Evolutionary conservation across 257 asterid species (phyloP), one percentile per base, ranked within the genome.

Genomic region (Echium plantagineum): DNA sequence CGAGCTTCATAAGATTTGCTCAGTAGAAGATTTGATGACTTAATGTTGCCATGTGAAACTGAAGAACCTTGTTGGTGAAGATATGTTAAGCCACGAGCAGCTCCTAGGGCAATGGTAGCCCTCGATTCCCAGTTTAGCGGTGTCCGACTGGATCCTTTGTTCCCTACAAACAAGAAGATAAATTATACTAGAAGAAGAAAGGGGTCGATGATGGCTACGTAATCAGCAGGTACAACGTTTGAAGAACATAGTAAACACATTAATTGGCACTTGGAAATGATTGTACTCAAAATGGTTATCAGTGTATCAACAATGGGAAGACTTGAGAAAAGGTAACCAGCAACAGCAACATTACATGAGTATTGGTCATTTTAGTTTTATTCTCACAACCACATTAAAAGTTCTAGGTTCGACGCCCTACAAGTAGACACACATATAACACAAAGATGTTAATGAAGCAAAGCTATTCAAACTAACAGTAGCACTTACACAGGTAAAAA

Each of bases 111-210:
- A 9, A 74, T 59, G 42, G 47, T 69, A 26, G 63, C 70, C 35
- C 78, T 65, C 0, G 78, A 52, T 3, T 61, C 75, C 75, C 78
- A 69, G 22, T 69, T 68, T 22, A 74, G 31, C 31, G 55, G 64
- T 35, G 46, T 57, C 56, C 35, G 55, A n/a, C 67, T 48, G 0
- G 21, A 46, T 55, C 65, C 61, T n/a, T 19, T 67, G n/a, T 51
- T 66, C 57, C 63, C 55, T 69, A 49, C 46, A 66, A 24, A 6
- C 28, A 22, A 56, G 38, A 56, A 56, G 17, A 16, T 35, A 35
- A 6, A 8, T 35, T 35, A 35, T 35, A 35, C 46, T 4, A 7
- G 46, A 35, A 35, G 12, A 35, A 5, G 46, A 35, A 24, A 3
- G 13, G 12, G 6, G 46, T 35, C 38, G 38, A 35, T 7, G 1